Evolutionary conservation across 805 yeast genomes (phyloP).

Genomic region (Lipomyces japonicus): DNA sequence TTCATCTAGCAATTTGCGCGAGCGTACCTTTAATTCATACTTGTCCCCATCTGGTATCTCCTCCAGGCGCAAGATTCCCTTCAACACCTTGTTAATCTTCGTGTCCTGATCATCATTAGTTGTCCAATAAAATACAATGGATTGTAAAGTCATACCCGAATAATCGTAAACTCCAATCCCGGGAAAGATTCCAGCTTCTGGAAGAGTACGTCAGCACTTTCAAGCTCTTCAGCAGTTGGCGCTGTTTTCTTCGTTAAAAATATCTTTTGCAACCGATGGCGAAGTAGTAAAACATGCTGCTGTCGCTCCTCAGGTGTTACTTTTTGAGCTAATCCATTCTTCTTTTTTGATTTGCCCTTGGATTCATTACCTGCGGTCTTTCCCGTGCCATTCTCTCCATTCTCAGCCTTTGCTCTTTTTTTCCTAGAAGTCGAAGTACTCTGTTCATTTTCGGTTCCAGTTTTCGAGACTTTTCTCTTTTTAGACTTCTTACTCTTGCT

Average conservation of each 20-base stretch:
- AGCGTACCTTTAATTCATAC: conserved; percentile 34
- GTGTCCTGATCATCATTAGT: conserved; percentile 27
- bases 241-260: conserved; percentile 31
- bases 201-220: conserved; percentile 32
- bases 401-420: conserved; percentile 4
- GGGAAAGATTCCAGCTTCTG: conserved; percentile 34
- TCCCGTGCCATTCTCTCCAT: conserved; percentile 5
- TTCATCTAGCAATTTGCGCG: conserved; percentile 29
- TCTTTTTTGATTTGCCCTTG: conserved; percentile 20
- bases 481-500: conserved; percentile 15
- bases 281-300: conserved; percentile 32
- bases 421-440: neutral
- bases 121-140: neutral
- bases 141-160: conserved; percentile 15
- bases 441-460: conserved; percentile 1
- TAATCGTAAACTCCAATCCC: conserved; percentile 34
- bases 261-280: conserved; percentile 37
- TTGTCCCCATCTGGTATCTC: conserved; percentile 35
- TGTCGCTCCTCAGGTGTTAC: conserved; percentile 23
- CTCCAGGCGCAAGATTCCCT: conserved; percentile 33
- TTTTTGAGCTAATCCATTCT: conserved; percentile 23
- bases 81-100: conserved; percentile 38
- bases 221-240: conserved; percentile 33
- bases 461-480: conserved; percentile 26
- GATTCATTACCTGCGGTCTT: conserved; percentile 7